Conservation (phyloP, 2,329 filamentous ascomycete species). For the Fusarium sp. region DNA sequence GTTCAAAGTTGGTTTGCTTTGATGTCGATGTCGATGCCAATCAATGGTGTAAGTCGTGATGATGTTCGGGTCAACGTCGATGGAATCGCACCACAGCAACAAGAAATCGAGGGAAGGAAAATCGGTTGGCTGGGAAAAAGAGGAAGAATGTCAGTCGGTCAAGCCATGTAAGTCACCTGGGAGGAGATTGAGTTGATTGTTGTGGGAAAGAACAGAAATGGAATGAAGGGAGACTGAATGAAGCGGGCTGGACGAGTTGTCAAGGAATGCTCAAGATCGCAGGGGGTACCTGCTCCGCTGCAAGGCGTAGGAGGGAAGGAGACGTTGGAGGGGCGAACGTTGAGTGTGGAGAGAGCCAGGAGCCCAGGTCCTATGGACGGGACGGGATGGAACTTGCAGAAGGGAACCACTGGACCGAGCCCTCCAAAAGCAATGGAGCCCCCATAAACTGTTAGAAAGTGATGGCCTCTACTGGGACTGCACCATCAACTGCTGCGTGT, state of each 20-base stretch:
- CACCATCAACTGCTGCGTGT: conserved; percentile 6
- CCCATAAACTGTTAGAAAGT: not conserved
- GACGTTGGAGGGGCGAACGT: conserved; percentile 23
- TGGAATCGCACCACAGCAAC: conserved; percentile 26
- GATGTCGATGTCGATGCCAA: conserved; percentile 10
- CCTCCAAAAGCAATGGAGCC: conserved; percentile 7
- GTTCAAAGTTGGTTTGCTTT: not conserved
- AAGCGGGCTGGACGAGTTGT: conserved; percentile 23
- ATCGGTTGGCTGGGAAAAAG: conserved; percentile 38
- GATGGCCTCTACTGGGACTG: not conserved
- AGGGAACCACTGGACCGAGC: conserved; percentile 6
- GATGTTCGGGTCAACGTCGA: conserved; percentile 13
- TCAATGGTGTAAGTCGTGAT: conserved; percentile 37
- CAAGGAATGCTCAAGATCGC: conserved; percentile 42
- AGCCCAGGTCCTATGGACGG: not conserved
- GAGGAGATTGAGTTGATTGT: conserved; percentile 32
- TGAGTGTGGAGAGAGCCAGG: not conserved
- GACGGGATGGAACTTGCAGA: conserved; percentile 4
- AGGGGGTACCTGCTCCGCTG: conserved; percentile 38
- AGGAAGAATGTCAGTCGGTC: conserved; percentile 35
- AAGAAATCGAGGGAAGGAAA: conserved; percentile 26
- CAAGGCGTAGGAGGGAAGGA: conserved; percentile 19
- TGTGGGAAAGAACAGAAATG: conserved; percentile 41
- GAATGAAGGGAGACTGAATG: conserved; percentile 48
- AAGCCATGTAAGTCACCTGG: conserved; percentile 24